Evolutionary conservation across 345 rosid species (phyloP).

Genomic region (Eucalyptus cladocalyx): DNA sequence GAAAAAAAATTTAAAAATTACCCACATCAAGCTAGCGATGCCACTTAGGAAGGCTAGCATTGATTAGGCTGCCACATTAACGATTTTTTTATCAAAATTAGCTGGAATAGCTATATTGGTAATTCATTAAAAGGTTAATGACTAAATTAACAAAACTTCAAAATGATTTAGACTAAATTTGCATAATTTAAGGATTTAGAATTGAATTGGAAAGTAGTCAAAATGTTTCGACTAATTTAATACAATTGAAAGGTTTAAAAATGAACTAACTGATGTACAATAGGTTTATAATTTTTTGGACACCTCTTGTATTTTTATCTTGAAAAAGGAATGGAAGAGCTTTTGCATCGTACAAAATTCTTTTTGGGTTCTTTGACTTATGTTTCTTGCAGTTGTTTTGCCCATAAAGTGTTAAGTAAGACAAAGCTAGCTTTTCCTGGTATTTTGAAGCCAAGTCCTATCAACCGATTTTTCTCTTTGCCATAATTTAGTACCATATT

Average conservation of each 20-base stretch:
- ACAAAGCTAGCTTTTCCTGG: not conserved
- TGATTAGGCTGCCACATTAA: too few relatives aligned
- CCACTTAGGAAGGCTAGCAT: not conserved
- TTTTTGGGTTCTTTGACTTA: not conserved
- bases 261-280: accelerated
- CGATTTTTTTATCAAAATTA: too few relatives aligned
- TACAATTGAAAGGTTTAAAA: too few relatives aligned
- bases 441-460: not conserved
- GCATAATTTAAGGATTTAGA: too few relatives aligned
- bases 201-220: too few relatives aligned
- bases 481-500: not conserved
- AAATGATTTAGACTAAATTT: too few relatives aligned
- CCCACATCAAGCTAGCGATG: too few relatives aligned
- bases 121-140: too few relatives aligned
- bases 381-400: not conserved
- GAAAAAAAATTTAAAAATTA: too few relatives aligned
- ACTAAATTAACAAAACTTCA: too few relatives aligned
- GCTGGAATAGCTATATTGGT: too few relatives aligned
- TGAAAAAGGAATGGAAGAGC: not conserved
- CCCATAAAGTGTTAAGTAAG: not conserved
- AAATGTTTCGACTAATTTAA: too few relatives aligned
- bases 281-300: not conserved
- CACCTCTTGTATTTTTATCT: not conserved
- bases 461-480: not conserved
- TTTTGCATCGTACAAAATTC: not conserved